Base-by-base conservation (phyloP, 495 filamentous ascomycete genomes). In the Hamigera avellanea region DNA sequence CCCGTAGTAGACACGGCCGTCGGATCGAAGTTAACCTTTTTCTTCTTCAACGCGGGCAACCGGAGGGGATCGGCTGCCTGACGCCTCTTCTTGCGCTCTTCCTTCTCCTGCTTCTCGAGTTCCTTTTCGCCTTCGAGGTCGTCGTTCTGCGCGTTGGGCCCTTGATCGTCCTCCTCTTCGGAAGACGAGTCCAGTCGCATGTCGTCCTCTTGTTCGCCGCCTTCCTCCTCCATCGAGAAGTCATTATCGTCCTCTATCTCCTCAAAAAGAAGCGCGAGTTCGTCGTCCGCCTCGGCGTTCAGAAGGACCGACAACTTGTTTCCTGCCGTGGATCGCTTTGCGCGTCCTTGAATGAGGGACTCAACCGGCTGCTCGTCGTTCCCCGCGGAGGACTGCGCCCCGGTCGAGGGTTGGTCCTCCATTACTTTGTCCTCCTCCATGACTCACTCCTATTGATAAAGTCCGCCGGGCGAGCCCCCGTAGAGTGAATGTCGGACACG, bases 201-300 rank as follows among this genome's bases (percentile, higher is more conserved):
- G 43, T 95, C 88, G 2, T 72, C 74, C 33, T 80, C 80, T n/a
- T 61, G 63, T 23, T 72, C 75, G 5, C 57, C 81, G 12, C 70
- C 79, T 13, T 78, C 78, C 14, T 77, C 79, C 18, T 69, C 77
- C 26, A 80, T 79, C 19, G 64, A 69, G 44, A 86, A 91, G 9
- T 84, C 84, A 8, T 78, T 78, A 44, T 94, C 87, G 37, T 93
- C 78, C 42, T 89, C 86, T 39, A 86, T 80, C 57, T 91, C 83
- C 41, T 81, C 76, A 43, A 91, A 93, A 4, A 93, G 69, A 6
- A 87, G 73, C 33, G 87, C 79, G 21, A 86, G 70, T 34, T 86
- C 83, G 32, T 86, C 79, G 35, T 81, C 80, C 37, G 79, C 79
- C 48, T 81, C 81, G 43, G 77, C 80, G 15, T 80, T 78, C 31